Base-by-base conservation (phyloP, 805 yeast species). In the Torulaspora franciscae region DNA sequence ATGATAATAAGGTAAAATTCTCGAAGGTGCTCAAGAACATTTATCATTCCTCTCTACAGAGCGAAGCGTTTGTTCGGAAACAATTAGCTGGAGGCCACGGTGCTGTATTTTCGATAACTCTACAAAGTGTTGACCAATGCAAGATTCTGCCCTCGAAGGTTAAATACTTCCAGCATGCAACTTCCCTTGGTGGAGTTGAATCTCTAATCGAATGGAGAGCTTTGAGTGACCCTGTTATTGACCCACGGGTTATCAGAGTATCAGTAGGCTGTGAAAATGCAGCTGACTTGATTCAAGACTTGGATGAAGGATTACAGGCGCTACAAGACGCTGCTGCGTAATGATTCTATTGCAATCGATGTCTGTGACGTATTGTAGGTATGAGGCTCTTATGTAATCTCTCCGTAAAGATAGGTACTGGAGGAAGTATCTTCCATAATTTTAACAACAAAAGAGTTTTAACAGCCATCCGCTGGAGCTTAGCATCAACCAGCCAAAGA, bases 181-280 rank as follows among this genome's bases (percentile, higher is more conserved):
- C 96, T 0, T 87, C 96, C 2, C 70, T 91, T 23, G 97, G 97
- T 32, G 96, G 97, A 17, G 86, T 85, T 10, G 97, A 91, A 66
- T 83, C 95, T 37, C 69, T 89, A 58, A 79, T 90, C 46, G 97
- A 90, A 65, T 88, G 96, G 95, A 78, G 96, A 59, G 82, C 87
- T 0, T 59, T 90, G 67, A 75, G 83, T 19, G 91, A 88, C 59
- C 61, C 75, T 1, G 52, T 66, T 3, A 83, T 81, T 10, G 70
- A 75, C 15, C 74, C 76, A 17, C 74, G 76, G 1, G 62, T 88
- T 37, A 64, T 90, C 32, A 75, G 97, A 64, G 68, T 90, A 5
- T 85, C 95, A 48, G 72, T 85, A 35, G 98, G 97, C 17, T 73
- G 82, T 37, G 96, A 90, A 62, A 76, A 83, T 54, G 70, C 78